Base-by-base conservation (phyloP, 805 yeast species). In the Henningerozyma blattae region DNA sequence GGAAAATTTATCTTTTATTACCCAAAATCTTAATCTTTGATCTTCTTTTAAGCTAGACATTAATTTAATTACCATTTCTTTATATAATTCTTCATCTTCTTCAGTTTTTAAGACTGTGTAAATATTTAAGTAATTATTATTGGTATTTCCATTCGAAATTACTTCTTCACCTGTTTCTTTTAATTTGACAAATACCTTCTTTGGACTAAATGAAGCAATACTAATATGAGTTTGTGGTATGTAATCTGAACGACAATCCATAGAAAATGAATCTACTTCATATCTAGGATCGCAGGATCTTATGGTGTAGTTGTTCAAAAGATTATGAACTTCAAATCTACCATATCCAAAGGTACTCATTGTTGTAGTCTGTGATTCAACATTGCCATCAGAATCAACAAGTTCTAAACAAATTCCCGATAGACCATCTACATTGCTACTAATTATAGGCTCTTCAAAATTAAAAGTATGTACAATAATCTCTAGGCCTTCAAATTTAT, bases 301-400 rank as follows among this genome's bases (percentile, higher is more conserved):
- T 13, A 57, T 22, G 6, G 35, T 31, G 22, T 34, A 42, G 2
- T 36, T 39, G 2, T 32, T 26, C 13, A 31, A 35, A 6, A 47
- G 32, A 3, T 32, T 22, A 10, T 36, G 29, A 2, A 43, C 24
- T 15, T 38, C 41, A 30, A 91, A 61, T 55, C 87, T 96, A 34
- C 80, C 71, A 54, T 89, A 89, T 0, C 96, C 96, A 41, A 78
- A 62, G 27, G 81, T 77, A 1, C 77, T 68, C 91, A 89, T 81
- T 1, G 86, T 75, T 26, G 58, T 62, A 0, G 95, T 78, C 42
- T 76, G 84, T 1, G 67, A 59, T 12, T 52, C 38, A 5, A 46
- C 37, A 6, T 41, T 33, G 9, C 37, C 44, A 4, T 31, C 10
- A 9, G 40, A 16, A 37, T 51, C 44, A 5, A 52, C 62, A 3